Evolutionary conservation across 2,329 filamentous ascomycete genomes (phyloP), one percentile per base, ranked within the genome.

Genomic region (Triangularia verruculosa): DNA sequence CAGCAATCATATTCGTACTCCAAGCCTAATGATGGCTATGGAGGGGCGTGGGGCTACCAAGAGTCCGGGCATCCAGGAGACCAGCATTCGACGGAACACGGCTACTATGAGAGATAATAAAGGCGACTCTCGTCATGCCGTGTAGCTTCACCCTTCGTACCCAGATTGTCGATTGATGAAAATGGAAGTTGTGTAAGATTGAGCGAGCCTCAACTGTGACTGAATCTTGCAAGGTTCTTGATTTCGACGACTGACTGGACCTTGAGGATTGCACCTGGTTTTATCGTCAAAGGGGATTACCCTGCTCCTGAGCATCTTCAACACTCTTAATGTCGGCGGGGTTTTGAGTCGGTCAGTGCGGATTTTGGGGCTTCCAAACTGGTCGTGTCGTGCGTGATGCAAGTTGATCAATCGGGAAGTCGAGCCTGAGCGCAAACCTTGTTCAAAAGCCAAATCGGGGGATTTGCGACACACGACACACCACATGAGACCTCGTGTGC

Each of bases 1-100:
- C 77, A 78, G 32, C 78, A 80, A 54, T 73, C 77, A 27, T 80
- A 80, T 58, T 70, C 76, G n/a, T 81, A 80, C 66, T 61, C 74
- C 25, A 80, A 76, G 67, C 69, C 72, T n/a, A 64, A 66, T 27
- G 79, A 77, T 3, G 64, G 72, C 2, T 81, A 78, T 66, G 72
- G 72, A 12, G 73, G 70, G n/a, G 80, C 34, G 34, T 39, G 34
- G 34, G 34, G 78, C 77, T 77, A 78, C 56, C 72, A 72, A 5
- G 72, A 74, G 64, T 68, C 22, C 64, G 68, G n/a, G 58, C 63
- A 68, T 32, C 70, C 71, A 39, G 62, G 57, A 12, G 64, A 67
- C 59, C 43, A 72, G 54, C 51, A 71, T 69, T 54, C 73, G 66
- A 56, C 66, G 52, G 59, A 64, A 30, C 71, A 73, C 20, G 61